Percentiles rank a stretch among this genome's conserved stretches.
Evolutionary conservation across 805 yeast species (phyloP).

Genomic region (Lipomyces yamanashiensis): DNA sequence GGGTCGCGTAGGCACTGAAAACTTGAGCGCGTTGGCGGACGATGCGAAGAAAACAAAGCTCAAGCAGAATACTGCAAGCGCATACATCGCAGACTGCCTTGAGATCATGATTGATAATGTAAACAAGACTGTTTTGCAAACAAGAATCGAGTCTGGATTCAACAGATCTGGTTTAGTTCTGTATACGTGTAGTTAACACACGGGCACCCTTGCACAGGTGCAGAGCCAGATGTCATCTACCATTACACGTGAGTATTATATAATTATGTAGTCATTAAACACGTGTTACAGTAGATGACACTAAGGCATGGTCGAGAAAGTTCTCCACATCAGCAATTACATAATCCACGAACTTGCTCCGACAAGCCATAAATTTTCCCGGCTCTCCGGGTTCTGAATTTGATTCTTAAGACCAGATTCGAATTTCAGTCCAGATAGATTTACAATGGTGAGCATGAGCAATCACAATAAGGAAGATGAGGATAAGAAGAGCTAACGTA

Average conservation of each 20-base stretch:
- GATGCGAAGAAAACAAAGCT: constrained; percentile 1
- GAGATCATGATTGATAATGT: background rate
- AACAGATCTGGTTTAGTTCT: too few relatives aligned
- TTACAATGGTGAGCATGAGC: background rate
- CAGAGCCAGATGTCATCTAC: background rate
- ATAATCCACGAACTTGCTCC: background rate
- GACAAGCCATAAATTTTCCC: constrained; percentile 7
- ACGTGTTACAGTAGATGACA: constrained; percentile 4
- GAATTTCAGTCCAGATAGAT: background rate
- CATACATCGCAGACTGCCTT: background rate
- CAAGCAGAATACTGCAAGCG: constrained; percentile 3
- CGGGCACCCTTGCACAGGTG: background rate
- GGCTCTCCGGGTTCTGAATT: background rate
- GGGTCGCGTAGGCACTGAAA: constrained; percentile 33
- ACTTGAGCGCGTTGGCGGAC: constrained; percentile 30
- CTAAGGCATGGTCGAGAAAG: constrained; percentile 12
- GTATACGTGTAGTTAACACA: background rate
- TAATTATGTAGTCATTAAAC: background rate
- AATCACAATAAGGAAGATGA: too few relatives aligned
- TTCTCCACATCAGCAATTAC: constrained; percentile 16
- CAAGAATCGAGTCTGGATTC: too few relatives aligned
- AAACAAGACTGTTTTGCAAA: background rate
- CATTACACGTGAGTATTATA: background rate
- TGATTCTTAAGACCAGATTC: background rate
- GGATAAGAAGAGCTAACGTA: background rate